Evolutionary conservation across 768 basidiomycete genomes (phyloP), one percentile per base, ranked within the genome.

Genomic region (Lactifluus echinatus): DNA sequence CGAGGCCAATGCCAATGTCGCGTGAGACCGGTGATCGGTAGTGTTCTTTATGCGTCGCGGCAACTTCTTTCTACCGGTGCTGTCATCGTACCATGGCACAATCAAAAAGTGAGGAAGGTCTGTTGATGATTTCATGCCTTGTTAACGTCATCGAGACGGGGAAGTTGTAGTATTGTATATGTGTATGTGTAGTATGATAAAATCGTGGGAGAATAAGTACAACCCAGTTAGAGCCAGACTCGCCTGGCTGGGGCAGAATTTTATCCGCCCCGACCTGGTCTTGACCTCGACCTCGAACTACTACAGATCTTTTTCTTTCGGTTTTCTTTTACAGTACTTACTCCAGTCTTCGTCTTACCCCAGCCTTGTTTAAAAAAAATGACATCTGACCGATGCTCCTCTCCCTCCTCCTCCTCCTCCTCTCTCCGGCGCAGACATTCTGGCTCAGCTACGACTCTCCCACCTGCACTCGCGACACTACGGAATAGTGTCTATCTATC

Each of bases 11-110:
- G 60, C 68, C 3, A 86, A 89, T 67, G 70, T 70, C 1, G 66
- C 72, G 7, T 67, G 73, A 29, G 78, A 79, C 33, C 75, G 85
- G 8, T 86, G 81, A 79, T 87, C 85, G 4, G 69, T 86, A 11
- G 84, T 84, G 0, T 87, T 79, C 69, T 86, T 87, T 70, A 81
- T 77, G 0, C 74, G 86, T 21, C 84, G 84, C 0, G 79, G 77
- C 7, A 76, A 84, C 65, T 72, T 73, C 2, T 70, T 76, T 36
- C 56, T 74, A 1, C 76, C 86, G 8, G 75, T 73, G 8, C 76
- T 84, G 2, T 69, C 85, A 5, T 68, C 72, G 0, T n/a, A n/a
- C n/a, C n/a, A n/a, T n/a, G n/a, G n/a, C n/a, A n/a, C n/a, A n/a
- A n/a, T n/a, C n/a, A n/a, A n/a, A n/a, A n/a, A n/a, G n/a, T n/a